phyloP scores from a whole-genome alignment of 1,284 basidiomycete species.

The Apiotrichum laibachii region DNA sequence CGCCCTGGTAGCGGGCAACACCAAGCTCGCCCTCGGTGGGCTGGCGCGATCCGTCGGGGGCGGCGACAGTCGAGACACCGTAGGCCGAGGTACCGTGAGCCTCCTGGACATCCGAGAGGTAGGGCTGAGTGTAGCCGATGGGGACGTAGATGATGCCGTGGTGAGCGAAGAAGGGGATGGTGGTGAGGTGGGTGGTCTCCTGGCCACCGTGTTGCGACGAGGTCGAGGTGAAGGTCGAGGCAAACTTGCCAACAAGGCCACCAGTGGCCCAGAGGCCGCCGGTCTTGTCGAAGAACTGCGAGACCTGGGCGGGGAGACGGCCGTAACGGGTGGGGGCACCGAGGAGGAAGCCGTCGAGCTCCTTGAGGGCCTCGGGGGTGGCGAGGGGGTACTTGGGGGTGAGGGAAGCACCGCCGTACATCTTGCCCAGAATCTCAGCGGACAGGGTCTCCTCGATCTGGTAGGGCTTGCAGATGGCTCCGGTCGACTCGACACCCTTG shows the following conservation, averaged over 20 bases:
- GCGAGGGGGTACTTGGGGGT: conserved; percentile 67
- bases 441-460: conserved; percentile 78
- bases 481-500: conserved; percentile 66
- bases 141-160: conserved; percentile 65
- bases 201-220: conserved; percentile 52
- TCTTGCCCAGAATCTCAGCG: conserved; percentile 68
- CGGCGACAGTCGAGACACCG: conserved; percentile 68
- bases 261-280: conserved; percentile 70
- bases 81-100: conserved; percentile 66
- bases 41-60: conserved; percentile 60
- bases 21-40: conserved; percentile 64
- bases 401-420: conserved; percentile 62
- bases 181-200: conserved; percentile 61
- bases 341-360: conserved; percentile 58
- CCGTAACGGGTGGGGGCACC: conserved; percentile 76
- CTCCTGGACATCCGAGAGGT: conserved; percentile 62
- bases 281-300: conserved; percentile 66
- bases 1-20: conserved; percentile 64
- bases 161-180: conserved; percentile 72
- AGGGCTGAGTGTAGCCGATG: conserved; percentile 65
- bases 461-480: conserved; percentile 69
- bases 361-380: conserved; percentile 61
- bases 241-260: conserved; percentile 74
- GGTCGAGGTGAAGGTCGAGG: conserved; percentile 39
- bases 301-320: conserved; percentile 54